Evolutionary conservation across 495 filamentous ascomycete genomes (phyloP), one percentile per base, ranked within the genome.

Genomic region (Cladorrhinum samala): DNA sequence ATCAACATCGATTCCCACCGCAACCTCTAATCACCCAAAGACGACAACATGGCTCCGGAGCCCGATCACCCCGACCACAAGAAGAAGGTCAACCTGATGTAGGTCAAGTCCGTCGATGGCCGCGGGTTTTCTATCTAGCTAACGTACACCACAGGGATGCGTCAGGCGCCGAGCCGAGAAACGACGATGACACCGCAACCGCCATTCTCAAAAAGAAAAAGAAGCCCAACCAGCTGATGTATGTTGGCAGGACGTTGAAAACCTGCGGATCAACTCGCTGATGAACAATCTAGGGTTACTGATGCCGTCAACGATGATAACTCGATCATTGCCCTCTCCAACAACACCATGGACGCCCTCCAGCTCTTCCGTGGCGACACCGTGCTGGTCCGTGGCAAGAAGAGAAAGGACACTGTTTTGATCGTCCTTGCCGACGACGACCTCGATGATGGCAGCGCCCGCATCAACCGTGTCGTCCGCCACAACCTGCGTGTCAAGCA

Each of bases 141-240:
- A 53, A 67, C 56, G 21, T 58, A 14, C 60, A 61, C 65, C 59
- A 38, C 53, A 95, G 91, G 74, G 92, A 96, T 74, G 78, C 85
- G 63, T 96, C 92, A 13, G 91, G 91, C 60, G 82, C 87, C 47
- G 88, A 94, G 68, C 83, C 81, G 73, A 93, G 87, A 79, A 83
- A 91, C 53, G 84, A 85, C 56, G 86, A 96, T 64, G 92, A 95
- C 62, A 92, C 87, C 41, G 81, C 93, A n/a, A 97, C 94, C 16
- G 93, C 93, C 59, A 98, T 98, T 57, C 82, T 98, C 59, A 96
- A 95, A 78, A 96, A 96, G 81, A 98, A 98, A 84, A 98, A 98
- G 91, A 98, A 98, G 91, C 91, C 91, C 54, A 98, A 98, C 75
- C 91, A 88, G 55, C 73, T 98, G 72, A 95, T 97, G 89, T 91